Evolutionary conservation across 2,329 filamentous ascomycete genomes (phyloP).

Genomic region (Fonsecaea nubica): DNA sequence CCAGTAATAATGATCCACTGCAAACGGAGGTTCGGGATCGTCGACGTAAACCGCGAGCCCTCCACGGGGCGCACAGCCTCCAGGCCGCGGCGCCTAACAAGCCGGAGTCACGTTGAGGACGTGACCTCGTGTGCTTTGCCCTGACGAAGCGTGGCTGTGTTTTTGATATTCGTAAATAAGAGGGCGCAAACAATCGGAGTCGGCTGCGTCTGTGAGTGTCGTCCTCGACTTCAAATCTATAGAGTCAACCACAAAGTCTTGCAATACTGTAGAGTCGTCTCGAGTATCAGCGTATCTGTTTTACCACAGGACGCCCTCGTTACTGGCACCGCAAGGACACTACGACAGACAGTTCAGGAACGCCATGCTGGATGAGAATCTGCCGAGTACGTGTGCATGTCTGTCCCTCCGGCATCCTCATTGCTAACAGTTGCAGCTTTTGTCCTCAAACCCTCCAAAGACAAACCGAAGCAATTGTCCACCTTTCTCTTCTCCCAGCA

Average conservation of each 20-base stretch:
- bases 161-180: conserved; percentile 1
- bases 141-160: conserved; percentile 13
- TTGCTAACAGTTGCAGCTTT: conserved; percentile 54
- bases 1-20: not conserved
- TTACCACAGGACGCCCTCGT: not conserved
- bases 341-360: not conserved
- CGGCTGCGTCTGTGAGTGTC: conserved; percentile 3
- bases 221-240: not conserved
- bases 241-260: not conserved
- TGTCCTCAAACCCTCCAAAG: conserved; percentile 63
- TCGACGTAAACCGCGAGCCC: not conserved
- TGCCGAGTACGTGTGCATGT: conserved; percentile 66
- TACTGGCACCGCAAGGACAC: not conserved
- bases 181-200: not conserved
- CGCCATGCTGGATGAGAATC: conserved; percentile 86
- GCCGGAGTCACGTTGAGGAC: not conserved
- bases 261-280: not conserved
- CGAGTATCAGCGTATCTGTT: not conserved
- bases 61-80: not conserved
- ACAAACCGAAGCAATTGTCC: conserved; percentile 50
- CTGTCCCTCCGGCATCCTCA: not conserved
- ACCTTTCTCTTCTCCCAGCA: conserved; percentile 64
- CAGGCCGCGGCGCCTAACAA: conserved; percentile 1
- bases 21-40: not conserved
- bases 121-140: conserved; percentile 6